Conservation (phyloP, 164 flowering plant genomes). For the Stephania yunnanensis region DNA sequence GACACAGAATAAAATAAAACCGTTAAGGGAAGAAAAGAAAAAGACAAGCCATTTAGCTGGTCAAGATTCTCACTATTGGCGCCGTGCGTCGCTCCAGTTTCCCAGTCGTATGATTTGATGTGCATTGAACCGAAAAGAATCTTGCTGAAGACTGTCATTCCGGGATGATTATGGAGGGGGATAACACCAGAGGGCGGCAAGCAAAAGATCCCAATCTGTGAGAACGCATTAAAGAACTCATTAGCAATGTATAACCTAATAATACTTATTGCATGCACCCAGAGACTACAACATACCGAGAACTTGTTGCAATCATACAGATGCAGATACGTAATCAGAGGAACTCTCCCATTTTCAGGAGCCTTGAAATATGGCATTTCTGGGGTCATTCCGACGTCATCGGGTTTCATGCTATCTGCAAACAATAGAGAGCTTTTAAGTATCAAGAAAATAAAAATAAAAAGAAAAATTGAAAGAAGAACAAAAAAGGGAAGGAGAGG, state of each 20-base stretch:
- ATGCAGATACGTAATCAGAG: slow-evolving; percentile 47
- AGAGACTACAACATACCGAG: slow-evolving; percentile 37
- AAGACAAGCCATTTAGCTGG: slow-evolving; percentile 15
- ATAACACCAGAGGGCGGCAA: slow-evolving; percentile 74
- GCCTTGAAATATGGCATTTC: slow-evolving; percentile 37
- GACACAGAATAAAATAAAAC: neutral
- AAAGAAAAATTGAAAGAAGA: neutral
- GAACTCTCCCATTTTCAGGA: slow-evolving; percentile 11
- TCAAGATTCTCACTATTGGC: slow-evolving; percentile 10
- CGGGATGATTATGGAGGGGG: slow-evolving; percentile 90
- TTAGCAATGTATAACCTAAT: neutral
- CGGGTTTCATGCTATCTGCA: slow-evolving; percentile 42
- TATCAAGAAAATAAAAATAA: neutral
- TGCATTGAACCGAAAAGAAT: slow-evolving; percentile 83
- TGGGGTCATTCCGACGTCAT: slow-evolving; percentile 45
- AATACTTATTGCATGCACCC: neutral
- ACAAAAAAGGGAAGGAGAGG: neutral
- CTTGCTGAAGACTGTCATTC: slow-evolving; percentile 88
- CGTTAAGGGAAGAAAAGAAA: neutral
- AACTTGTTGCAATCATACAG: slow-evolving; percentile 42
- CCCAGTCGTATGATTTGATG: slow-evolving; percentile 82
- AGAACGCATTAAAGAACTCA: neutral
- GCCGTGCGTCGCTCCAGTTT: slow-evolving; percentile 19
- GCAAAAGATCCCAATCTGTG: slow-evolving; percentile 82
- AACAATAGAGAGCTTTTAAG: slow-evolving; percentile 11